Conservation (phyloP, 306 rosid species). For the Arachis stenosperma region DNA sequence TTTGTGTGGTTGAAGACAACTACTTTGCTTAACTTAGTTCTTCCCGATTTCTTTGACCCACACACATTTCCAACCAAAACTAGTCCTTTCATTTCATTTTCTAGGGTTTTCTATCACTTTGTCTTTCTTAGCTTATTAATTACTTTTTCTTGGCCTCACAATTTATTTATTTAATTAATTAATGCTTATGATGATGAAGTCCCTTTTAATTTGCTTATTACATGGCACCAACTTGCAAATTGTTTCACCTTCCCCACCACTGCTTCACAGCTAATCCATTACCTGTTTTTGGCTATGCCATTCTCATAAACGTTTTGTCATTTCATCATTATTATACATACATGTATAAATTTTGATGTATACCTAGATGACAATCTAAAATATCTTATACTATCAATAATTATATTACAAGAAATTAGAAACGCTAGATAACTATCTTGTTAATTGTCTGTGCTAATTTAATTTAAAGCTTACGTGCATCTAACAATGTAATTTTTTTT, state of each 20-base stretch:
- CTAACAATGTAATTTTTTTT: too few species aligned
- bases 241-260: constrained; percentile 50
- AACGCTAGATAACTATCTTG: too few species aligned
- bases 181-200: constrained; percentile 1
- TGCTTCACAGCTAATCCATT: constrained; percentile 51
- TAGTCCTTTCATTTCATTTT: constrained; percentile 43
- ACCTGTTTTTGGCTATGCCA: constrained; percentile 33
- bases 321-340: not conserved
- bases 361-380: too few species aligned
- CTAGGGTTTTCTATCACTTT: constrained; percentile 42
- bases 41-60: constrained; percentile 59
- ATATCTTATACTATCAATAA: too few species aligned
- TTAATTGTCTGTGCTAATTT: too few species aligned
- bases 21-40: constrained; percentile 48
- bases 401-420: too few species aligned
- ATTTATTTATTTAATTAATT: constrained; percentile 20
- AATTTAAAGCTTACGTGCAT: too few species aligned
- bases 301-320: constrained; percentile 34
- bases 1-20: constrained; percentile 59
- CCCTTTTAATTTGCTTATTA: constrained; percentile 21
- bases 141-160: constrained; percentile 31
- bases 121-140: constrained; percentile 20
- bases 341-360: too few species aligned
- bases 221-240: constrained; percentile 43
- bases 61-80: constrained; percentile 44